These are phyloP conservation scores for Voacanga thouarsii DNA, from an alignment of 257 asterid species.

Conservation along the genomic window DNA sequence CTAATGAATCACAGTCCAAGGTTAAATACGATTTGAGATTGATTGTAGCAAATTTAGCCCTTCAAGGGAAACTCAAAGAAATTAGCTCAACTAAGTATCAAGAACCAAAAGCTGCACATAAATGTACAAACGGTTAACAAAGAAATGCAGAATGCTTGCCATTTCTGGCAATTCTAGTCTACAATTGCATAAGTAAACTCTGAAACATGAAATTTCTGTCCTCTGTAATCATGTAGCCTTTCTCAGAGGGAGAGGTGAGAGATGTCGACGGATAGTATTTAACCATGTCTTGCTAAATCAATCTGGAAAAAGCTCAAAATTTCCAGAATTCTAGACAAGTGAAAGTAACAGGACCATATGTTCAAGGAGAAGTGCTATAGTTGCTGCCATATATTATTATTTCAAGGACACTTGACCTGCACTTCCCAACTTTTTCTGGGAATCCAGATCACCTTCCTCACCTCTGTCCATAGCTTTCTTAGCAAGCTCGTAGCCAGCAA, in stretches of 20 bases:
- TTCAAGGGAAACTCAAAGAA: background rate
- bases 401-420: background rate
- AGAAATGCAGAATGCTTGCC: background rate
- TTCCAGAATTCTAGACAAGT: slow-evolving; percentile 14
- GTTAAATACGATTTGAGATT: background rate
- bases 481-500: slow-evolving; percentile 79
- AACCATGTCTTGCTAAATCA: slow-evolving; percentile 5
- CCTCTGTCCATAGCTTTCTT: slow-evolving; percentile 67
- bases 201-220: background rate
- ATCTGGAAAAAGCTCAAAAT: slow-evolving; percentile 24
- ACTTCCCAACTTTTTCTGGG: slow-evolving; percentile 16
- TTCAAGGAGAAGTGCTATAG: background rate
- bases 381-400: no score
- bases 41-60: background rate
- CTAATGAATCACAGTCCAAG: background rate
- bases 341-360: slow-evolving; percentile 6
- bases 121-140: background rate
- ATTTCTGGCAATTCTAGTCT: background rate
- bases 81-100: background rate
- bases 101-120: background rate
- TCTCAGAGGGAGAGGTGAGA: background rate
- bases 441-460: slow-evolving; percentile 40
- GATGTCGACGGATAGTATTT: slow-evolving; percentile 25
- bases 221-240: background rate
- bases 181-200: background rate